Evolutionary conservation across 1,284 basidiomycete genomes (phyloP).

Genomic region (Ganoderma resinaceum): DNA sequence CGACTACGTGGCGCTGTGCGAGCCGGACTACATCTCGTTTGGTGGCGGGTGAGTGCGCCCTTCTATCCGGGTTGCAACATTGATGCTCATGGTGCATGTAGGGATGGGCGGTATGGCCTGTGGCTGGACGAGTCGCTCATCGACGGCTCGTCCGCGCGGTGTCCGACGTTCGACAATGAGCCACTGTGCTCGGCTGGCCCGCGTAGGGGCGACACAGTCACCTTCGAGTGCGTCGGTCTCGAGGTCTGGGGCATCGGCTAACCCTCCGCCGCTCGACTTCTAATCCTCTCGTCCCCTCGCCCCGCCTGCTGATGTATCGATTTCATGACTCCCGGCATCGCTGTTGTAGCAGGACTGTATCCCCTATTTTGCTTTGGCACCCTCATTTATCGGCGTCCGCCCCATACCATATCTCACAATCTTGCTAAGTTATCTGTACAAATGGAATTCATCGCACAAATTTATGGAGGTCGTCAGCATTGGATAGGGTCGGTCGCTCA

Average conservation of each 20-base stretch:
- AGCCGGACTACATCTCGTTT: constrained; percentile 82
- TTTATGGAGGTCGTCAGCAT: background rate
- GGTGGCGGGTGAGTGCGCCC: constrained; percentile 81
- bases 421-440: constrained; percentile 1
- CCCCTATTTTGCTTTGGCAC: background rate
- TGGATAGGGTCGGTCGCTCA: background rate
- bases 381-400: background rate
- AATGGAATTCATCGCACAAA: background rate
- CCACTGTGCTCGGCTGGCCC: constrained; percentile 68
- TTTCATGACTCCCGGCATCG: background rate
- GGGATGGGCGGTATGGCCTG: constrained; percentile 88
- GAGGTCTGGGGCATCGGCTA: constrained; percentile 83
- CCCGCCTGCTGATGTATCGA: background rate
- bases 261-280: background rate
- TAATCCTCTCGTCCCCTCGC: background rate
- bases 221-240: constrained; percentile 85
- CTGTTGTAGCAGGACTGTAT: background rate
- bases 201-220: constrained; percentile 55
- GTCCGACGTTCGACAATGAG: constrained; percentile 91
- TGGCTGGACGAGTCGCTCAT: constrained; percentile 88
- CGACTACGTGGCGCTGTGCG: constrained; percentile 90
- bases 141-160: constrained; percentile 84
- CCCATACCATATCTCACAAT: background rate
- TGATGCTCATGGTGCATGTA: constrained; percentile 39
- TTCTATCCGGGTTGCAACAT: constrained; percentile 9